Conservation (phyloP, 345 rosid species). For the Dimocarpus longan region DNA sequence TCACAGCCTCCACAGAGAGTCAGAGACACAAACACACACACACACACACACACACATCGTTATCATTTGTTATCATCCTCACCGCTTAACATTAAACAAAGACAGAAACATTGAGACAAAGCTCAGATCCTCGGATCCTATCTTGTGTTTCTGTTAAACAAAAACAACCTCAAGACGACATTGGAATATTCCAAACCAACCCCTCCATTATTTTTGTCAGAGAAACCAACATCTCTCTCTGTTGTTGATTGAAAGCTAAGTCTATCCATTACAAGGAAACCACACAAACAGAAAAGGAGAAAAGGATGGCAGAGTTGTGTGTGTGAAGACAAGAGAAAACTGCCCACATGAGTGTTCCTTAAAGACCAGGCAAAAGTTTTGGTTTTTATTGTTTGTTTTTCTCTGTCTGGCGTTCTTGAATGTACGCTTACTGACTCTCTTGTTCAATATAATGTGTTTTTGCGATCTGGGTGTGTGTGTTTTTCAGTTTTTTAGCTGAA, state of each 20-base stretch:
- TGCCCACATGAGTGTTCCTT: conserved; percentile 52
- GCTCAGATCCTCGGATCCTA: conserved; percentile 30
- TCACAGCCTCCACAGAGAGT: neutral
- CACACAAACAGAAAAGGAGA: neutral
- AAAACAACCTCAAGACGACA: conserved; percentile 18
- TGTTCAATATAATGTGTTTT: conserved; percentile 17
- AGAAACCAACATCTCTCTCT: too few relatives aligned
- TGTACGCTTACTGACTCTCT: conserved; percentile 26
- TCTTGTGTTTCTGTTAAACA: neutral
- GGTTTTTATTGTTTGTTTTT: conserved; percentile 17
- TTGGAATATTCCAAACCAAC: conserved; percentile 18
- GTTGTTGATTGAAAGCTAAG: conserved; percentile 82
- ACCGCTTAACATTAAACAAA: neutral
- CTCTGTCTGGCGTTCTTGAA: conserved; percentile 21
- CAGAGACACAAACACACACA: too few relatives aligned
- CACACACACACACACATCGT: neutral
- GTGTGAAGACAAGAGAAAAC: conserved; percentile 43
- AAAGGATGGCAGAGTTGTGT: conserved; percentile 40
- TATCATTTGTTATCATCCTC: neutral
- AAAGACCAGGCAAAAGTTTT: conserved; percentile 54
- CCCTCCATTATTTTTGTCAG: neutral
- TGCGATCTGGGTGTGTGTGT: conserved; percentile 24
- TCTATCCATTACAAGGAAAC: conserved; percentile 26
- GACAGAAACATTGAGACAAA: conserved; percentile 19
- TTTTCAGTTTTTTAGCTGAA: conserved; percentile 24